Conservation (phyloP, 1,284 basidiomycete genomes). For the Puccinia polysora region DNA sequence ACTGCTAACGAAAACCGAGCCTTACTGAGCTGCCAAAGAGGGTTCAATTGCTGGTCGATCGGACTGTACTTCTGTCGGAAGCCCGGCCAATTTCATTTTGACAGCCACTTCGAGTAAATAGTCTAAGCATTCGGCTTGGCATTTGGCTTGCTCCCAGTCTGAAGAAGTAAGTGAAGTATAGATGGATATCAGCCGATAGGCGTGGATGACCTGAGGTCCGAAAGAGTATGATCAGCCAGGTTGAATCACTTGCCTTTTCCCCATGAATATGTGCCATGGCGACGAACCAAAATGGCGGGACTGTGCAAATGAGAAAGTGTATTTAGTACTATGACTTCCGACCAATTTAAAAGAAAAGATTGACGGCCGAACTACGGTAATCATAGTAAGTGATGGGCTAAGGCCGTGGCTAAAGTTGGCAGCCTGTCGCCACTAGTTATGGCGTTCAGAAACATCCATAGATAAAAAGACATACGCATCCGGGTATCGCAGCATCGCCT, state of each 20-base stretch:
- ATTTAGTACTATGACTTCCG: background rate
- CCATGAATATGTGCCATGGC: conserved; percentile 80
- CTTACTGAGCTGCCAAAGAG: conserved; percentile 10
- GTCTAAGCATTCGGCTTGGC: conserved; percentile 76
- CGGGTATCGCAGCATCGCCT: conserved; percentile 71
- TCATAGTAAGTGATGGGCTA: background rate
- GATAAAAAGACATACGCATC: conserved; percentile 57
- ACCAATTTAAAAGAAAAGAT: too few relatives aligned
- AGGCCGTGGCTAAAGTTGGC: too few relatives aligned
- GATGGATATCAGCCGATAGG: background rate
- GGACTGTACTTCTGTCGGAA: conserved; percentile 40
- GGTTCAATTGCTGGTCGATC: conserved; percentile 16
- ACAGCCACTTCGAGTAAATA: conserved; percentile 79
- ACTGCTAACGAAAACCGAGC: background rate
- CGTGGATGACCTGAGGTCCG: too few relatives aligned
- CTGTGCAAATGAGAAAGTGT: background rate
- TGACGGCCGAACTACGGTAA: background rate
- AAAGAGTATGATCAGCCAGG: too few relatives aligned
- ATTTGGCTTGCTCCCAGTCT: conserved; percentile 82
- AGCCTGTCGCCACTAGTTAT: too few relatives aligned
- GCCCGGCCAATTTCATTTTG: conserved; percentile 60
- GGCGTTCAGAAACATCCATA: too few relatives aligned
- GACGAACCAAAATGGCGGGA: conserved; percentile 69
- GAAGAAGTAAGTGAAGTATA: conserved; percentile 46
- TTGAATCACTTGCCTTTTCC: conserved; percentile 57